A percentile compares a stretch with the other conserved stretches of the same genome.
phyloP scores from a whole-genome alignment of 306 rosid species.

The Trifolium subterraneum region DNA sequence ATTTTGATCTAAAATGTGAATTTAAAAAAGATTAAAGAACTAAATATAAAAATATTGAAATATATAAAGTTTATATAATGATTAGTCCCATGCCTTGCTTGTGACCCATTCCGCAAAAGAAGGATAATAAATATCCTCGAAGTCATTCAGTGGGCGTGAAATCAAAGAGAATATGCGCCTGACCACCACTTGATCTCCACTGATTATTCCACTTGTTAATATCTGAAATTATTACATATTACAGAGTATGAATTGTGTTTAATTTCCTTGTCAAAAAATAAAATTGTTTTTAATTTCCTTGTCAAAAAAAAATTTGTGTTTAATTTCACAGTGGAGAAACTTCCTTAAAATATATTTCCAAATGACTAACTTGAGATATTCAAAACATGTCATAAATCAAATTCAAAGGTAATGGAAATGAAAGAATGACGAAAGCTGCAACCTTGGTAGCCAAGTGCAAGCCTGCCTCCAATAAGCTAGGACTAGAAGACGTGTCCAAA shows the following conservation, averaged over 20 bases:
- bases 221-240: constrained; percentile 61
- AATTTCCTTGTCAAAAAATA: too few relatives aligned
- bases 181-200: constrained; percentile 88
- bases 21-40: constrained; percentile 21
- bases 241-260: constrained; percentile 25
- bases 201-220: constrained; percentile 91
- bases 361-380: too few relatives aligned
- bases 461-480: constrained; percentile 95
- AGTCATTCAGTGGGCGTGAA: constrained; percentile 85
- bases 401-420: constrained; percentile 24
- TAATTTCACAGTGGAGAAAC: too few relatives aligned
- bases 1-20: constrained; percentile 72
- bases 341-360: too few relatives aligned
- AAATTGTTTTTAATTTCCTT: too few relatives aligned
- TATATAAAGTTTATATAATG: constrained; percentile 24
- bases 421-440: constrained; percentile 30
- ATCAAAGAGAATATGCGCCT: constrained; percentile 89
- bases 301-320: too few relatives aligned
- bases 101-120: constrained; percentile 99
- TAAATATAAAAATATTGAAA: constrained; percentile 29
- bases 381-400: constrained; percentile 23
- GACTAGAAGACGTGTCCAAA: constrained; percentile 87
- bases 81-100: constrained; percentile 67
- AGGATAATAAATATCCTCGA: constrained; percentile 93
- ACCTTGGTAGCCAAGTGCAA: constrained; percentile 98